Evolutionary conservation across 1,284 basidiomycete species (phyloP).

Genomic region (Microbotryomycetes sp.): DNA sequence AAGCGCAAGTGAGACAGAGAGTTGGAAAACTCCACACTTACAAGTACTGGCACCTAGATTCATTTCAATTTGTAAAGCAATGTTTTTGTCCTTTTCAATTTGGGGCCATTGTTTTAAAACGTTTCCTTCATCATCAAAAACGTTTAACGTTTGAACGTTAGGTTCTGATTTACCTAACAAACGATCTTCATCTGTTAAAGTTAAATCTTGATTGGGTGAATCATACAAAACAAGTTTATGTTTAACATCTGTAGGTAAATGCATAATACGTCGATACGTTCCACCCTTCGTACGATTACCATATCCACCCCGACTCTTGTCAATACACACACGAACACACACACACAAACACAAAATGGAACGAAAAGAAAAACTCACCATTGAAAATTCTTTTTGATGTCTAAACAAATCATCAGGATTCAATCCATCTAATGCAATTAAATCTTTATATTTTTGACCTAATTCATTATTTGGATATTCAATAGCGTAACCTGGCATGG

Average conservation of each 20-base stretch:
- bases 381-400: slow-evolving; percentile 63
- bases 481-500: slow-evolving; percentile 87
- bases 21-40: slow-evolving; percentile 8
- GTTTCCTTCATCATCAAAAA: slow-evolving; percentile 46
- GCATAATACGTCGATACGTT: slow-evolving; percentile 85
- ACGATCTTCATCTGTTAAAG: slow-evolving; percentile 90
- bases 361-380: not conserved
- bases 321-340: too few species aligned
- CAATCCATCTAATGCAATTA: slow-evolving; percentile 74
- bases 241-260: slow-evolving; percentile 68
- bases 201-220: slow-evolving; percentile 81
- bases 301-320: too few species aligned
- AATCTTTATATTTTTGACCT: slow-evolving; percentile 71
- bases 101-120: slow-evolving; percentile 7
- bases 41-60: slow-evolving; percentile 80
- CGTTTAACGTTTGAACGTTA: slow-evolving; percentile 31
- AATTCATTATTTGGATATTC: slow-evolving; percentile 85
- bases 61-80: slow-evolving; percentile 73
- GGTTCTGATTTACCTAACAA: slow-evolving; percentile 72
- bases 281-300: too few species aligned
- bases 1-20: not conserved
- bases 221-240: slow-evolving; percentile 83
- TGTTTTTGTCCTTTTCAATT: slow-evolving; percentile 60
- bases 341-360: too few species aligned
- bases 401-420: slow-evolving; percentile 79